A percentile compares a stretch with the other conserved stretches of the same genome.
These are phyloP conservation scores for Trichomonas tenax DNA, from an alignment of 208 protist genomes.

Conservation along the genomic window DNA sequence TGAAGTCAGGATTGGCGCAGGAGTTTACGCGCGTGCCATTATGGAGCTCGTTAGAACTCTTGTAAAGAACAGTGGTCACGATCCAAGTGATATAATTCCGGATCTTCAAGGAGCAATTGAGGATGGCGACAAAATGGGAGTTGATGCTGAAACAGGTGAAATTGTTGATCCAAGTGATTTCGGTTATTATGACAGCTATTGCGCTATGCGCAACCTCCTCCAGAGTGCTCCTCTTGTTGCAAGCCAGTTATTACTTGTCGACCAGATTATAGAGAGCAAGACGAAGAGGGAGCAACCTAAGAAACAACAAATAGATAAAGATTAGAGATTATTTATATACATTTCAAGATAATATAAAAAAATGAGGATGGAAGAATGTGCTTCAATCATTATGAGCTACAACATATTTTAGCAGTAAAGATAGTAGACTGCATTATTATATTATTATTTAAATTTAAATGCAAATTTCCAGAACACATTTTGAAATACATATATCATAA, in stretches of 20 bases:
- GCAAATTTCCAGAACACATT: too few relatives aligned
- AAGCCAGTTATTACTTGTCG: constrained; percentile 90
- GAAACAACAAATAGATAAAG: not conserved
- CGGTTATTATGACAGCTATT: constrained; percentile 93
- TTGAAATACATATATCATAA: too few relatives aligned
- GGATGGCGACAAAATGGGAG: constrained; percentile 50
- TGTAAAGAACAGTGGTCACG: not conserved
- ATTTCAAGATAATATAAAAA: too few relatives aligned
- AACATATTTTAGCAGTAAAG: too few relatives aligned
- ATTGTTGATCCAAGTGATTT: constrained; percentile 67
- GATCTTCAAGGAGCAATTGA: constrained; percentile 56
- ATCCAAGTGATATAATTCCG: not conserved
- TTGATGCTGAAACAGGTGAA: constrained; percentile 89
- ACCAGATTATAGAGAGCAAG: constrained; percentile 89
- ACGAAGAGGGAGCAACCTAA: not conserved
- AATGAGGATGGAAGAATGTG: too few relatives aligned
- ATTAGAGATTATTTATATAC: not conserved
- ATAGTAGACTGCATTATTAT: too few relatives aligned
- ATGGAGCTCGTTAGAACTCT: not conserved
- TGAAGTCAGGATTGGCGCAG: not conserved
- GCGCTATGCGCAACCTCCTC: constrained; percentile 91
- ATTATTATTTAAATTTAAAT: too few relatives aligned
- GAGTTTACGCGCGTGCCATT: not conserved
- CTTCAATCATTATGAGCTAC: too few relatives aligned
- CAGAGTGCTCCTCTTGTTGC: constrained; percentile 69